Percentiles rank a stretch among this genome's conserved stretches.
These are phyloP conservation scores for Lentinula sp. DNA, from an alignment of 768 basidiomycete species.

Conservation along the genomic window DNA sequence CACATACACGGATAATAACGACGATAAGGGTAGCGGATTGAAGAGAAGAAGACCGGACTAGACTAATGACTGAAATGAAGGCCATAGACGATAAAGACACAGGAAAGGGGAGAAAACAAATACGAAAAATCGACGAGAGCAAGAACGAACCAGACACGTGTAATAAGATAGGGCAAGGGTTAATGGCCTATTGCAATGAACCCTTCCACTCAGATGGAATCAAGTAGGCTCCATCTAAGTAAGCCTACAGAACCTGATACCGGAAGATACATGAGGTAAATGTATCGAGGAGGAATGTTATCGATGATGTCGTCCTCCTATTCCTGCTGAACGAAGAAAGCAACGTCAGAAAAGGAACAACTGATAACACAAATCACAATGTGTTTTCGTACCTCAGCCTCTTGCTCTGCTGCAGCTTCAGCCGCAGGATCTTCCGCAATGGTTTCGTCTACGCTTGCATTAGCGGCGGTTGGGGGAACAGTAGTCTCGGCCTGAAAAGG, in stretches of 20 bases:
- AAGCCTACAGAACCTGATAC: neutral
- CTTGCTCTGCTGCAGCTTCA: slow-evolving; percentile 15
- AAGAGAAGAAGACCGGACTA: neutral
- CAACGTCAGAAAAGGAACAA: neutral
- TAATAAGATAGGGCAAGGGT: slow-evolving; percentile 4
- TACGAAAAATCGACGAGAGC: neutral
- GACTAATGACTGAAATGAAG: neutral
- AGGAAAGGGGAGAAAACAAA: neutral
- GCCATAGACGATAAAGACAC: neutral
- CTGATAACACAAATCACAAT: neutral
- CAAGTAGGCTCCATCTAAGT: neutral
- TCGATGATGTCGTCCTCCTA: neutral
- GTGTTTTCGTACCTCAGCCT: neutral
- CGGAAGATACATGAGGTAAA: neutral
- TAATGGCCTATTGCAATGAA: neutral
- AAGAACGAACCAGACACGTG: neutral
- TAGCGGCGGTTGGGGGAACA: slow-evolving; percentile 18
- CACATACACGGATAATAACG: neutral
- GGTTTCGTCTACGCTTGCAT: slow-evolving; percentile 23
- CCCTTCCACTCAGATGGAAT: neutral
- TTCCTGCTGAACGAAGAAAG: neutral
- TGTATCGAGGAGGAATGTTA: neutral
- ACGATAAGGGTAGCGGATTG: neutral
- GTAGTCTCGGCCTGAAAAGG: slow-evolving; percentile 20
- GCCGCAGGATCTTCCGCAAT: slow-evolving; percentile 36